These are phyloP conservation scores for Ophiostoma pallidulum DNA, from an alignment of 2,329 filamentous ascomycete species.

Conservation along the genomic window DNA sequence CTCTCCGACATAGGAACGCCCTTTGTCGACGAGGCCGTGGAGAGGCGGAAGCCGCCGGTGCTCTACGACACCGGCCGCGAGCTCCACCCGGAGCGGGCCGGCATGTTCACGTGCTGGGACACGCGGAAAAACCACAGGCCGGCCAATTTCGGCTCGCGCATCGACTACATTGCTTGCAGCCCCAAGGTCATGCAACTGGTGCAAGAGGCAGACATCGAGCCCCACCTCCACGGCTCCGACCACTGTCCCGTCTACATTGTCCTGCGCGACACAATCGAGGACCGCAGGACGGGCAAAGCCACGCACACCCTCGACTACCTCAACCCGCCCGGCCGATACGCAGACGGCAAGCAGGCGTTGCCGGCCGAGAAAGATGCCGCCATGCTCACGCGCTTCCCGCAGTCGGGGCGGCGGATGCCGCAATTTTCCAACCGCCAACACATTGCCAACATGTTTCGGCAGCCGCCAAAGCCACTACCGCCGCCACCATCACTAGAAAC, in stretches of 20 bases:
- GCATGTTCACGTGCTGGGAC: conserved; percentile 98
- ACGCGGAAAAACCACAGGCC: conserved; percentile 92
- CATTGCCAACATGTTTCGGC: conserved; percentile 83
- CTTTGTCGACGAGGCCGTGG: conserved; percentile 32
- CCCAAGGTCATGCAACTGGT: conserved; percentile 63
- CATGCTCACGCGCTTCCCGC: conserved; percentile 42
- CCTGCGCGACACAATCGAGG: conserved; percentile 52
- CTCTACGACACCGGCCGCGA: conserved; percentile 76
- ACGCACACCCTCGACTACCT: conserved; percentile 60
- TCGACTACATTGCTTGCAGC: conserved; percentile 87
- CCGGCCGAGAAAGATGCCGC: conserved; percentile 1
- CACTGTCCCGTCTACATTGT: conserved; percentile 87
- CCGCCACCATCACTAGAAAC: too few relatives aligned
- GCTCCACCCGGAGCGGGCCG: conserved; percentile 67
- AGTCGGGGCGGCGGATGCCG: conserved; percentile 74
- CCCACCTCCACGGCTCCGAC: conserved; percentile 88
- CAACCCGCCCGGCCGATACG: conserved; percentile 66
- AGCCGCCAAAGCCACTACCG: neutral
- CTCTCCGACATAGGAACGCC: conserved; percentile 54
- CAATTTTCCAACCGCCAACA: conserved; percentile 78
- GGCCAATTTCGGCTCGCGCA: conserved; percentile 83
- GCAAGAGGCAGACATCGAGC: conserved; percentile 71
- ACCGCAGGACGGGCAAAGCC: conserved; percentile 33
- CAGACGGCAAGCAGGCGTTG: conserved; percentile 36
- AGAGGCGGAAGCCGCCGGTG: conserved; percentile 37